Evolutionary conservation across 202 grass and related monocot species (phyloP).

Genomic region (Saccharum hybrid): DNA sequence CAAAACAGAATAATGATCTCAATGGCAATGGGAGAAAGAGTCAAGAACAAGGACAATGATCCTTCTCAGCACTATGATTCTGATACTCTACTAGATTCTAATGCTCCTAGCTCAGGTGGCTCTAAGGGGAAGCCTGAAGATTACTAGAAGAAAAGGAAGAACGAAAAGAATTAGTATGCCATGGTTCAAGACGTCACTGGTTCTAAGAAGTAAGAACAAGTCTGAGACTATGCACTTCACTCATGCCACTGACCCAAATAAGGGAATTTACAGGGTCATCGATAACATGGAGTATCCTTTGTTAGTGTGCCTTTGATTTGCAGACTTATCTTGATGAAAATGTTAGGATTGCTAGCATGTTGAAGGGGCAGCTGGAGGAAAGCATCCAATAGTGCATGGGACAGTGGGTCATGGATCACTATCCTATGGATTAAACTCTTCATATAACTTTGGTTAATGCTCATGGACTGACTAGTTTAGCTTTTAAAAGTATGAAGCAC

Average conservation of each 20-base stretch:
- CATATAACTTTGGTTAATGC: neutral
- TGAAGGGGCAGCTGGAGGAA: neutral
- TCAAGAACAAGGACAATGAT: neutral
- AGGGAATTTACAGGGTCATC: neutral
- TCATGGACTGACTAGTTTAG: neutral
- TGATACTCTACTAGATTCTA: conserved; percentile 5
- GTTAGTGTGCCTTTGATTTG: neutral
- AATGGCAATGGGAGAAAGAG: neutral
- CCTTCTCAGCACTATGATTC: conserved; percentile 7
- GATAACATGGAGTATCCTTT: neutral
- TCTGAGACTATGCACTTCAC: neutral
- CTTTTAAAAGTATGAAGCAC: neutral
- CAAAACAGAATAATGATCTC: neutral
- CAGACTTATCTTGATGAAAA: neutral
- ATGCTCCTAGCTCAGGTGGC: neutral
- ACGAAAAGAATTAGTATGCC: neutral
- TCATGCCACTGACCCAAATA: neutral
- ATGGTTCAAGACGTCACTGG: neutral
- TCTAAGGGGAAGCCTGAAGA: neutral
- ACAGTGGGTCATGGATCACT: neutral
- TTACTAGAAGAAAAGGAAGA: neutral
- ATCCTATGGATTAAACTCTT: neutral
- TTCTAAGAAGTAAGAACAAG: neutral
- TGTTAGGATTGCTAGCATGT: neutral
- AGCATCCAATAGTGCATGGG: neutral